These are phyloP conservation scores for Trichosporon sp. DNA, from an alignment of 1,284 basidiomycete species.

Conservation along the genomic window DNA sequence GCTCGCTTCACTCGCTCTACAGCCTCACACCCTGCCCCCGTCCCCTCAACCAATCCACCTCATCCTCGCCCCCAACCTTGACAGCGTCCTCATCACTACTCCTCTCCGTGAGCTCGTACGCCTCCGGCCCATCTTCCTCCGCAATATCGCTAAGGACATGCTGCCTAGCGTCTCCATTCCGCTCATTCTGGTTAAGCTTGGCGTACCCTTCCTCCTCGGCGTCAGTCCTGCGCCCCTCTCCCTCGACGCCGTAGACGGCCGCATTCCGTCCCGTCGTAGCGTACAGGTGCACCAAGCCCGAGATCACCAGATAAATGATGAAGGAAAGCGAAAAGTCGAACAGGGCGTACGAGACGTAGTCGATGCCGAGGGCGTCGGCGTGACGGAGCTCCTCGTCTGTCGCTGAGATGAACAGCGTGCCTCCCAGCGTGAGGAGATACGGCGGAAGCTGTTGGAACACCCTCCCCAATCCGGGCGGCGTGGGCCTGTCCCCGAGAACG, in stretches of 20 bases:
- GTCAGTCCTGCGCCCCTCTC: no score
- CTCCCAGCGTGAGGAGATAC: slow-evolving; percentile 65
- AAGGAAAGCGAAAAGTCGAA: slow-evolving; percentile 65
- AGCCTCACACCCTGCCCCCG: slow-evolving; percentile 5
- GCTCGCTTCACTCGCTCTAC: not conserved
- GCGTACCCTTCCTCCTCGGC: slow-evolving; percentile 27
- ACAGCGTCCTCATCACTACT: slow-evolving; percentile 28
- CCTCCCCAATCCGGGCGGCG: slow-evolving; percentile 42
- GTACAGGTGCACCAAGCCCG: slow-evolving; percentile 58
- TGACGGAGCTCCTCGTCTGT: slow-evolving; percentile 80
- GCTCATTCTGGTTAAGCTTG: slow-evolving; percentile 19
- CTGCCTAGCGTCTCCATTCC: not conserved
- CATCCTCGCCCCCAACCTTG: slow-evolving; percentile 30
- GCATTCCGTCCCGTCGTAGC: slow-evolving; percentile 60
- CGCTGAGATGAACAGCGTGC: slow-evolving; percentile 72
- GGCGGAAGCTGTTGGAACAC: slow-evolving; percentile 79
- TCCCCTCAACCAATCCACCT: slow-evolving; percentile 20
- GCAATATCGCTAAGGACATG: not conserved
- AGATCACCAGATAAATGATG: slow-evolving; percentile 65
- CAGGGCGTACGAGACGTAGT: slow-evolving; percentile 70
- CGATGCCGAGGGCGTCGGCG: slow-evolving; percentile 66
- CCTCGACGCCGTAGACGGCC: not conserved
- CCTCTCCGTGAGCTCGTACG: slow-evolving; percentile 39
- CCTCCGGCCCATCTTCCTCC: slow-evolving; percentile 35
- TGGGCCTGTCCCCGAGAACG: slow-evolving; percentile 50